Conservation (phyloP, 441 rosid genomes). For the Flueggea neowawraea region DNA sequence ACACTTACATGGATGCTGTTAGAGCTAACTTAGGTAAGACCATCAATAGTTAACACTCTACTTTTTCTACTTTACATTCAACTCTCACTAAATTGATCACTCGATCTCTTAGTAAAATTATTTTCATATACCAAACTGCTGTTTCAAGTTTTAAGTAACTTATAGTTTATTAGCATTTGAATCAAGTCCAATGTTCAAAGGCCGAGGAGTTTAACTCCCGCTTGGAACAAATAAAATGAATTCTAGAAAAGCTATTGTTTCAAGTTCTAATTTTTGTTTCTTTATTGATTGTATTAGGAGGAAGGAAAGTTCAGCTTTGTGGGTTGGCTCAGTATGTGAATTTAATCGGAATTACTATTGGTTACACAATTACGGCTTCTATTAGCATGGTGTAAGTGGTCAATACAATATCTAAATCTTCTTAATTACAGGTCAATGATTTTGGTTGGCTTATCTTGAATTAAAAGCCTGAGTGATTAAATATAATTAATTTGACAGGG, state of each 20-base stretch:
- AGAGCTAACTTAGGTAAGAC: conserved; percentile 57
- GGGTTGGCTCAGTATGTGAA: conserved; percentile 82
- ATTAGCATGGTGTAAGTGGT: conserved; percentile 89
- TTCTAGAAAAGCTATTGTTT: too few species aligned
- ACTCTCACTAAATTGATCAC: neutral
- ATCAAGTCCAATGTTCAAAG: too few species aligned
- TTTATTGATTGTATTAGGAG: conserved; percentile 36
- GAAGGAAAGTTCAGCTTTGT: conserved; percentile 71
- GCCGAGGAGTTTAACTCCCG: too few species aligned
- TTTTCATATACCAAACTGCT: neutral
- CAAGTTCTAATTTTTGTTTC: too few species aligned
- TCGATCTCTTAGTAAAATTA: neutral
- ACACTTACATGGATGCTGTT: conserved; percentile 85
- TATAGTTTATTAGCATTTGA: neutral
- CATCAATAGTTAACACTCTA: neutral
- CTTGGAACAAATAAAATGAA: too few species aligned
- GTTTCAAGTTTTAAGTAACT: too few species aligned
- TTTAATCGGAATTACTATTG: conserved; percentile 66
- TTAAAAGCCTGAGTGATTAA: too few species aligned
- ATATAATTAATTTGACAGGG: conserved; percentile 36
- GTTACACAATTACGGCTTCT: conserved; percentile 93
- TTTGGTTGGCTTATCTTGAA: too few species aligned
- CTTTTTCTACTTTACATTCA: neutral
- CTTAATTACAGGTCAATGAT: too few species aligned
- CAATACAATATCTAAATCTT: too few species aligned